phyloP scores from a whole-genome alignment of 805 yeast species.

The Grigorovia humatica region DNA sequence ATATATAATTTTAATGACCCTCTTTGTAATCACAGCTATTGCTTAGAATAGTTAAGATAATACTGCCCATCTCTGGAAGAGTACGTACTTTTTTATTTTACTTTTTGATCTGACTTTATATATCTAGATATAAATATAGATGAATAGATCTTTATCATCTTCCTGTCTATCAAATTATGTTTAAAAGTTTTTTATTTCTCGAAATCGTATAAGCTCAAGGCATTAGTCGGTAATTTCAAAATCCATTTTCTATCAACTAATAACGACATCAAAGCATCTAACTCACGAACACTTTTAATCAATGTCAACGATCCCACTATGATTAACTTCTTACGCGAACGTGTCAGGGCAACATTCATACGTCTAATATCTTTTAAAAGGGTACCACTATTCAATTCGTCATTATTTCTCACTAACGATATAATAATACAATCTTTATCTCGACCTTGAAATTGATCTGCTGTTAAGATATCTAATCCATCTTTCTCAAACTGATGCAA shows the following conservation, averaged over 20 bases:
- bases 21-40: too few relatives aligned
- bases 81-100: too few relatives aligned
- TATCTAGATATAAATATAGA: too few relatives aligned
- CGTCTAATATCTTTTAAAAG: constrained; percentile 82
- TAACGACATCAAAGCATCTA: constrained; percentile 46
- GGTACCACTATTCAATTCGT: constrained; percentile 56
- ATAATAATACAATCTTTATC: constrained; percentile 88
- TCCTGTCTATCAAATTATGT: too few relatives aligned
- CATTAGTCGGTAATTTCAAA: constrained; percentile 41
- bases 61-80: too few relatives aligned
- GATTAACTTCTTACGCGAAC: constrained; percentile 76
- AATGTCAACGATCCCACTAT: constrained; percentile 72
- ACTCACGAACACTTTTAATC: constrained; percentile 14
- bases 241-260: constrained; percentile 54
- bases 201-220: constrained; percentile 31
- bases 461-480: constrained; percentile 73
- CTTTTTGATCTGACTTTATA: too few relatives aligned
- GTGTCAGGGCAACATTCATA: constrained; percentile 86
- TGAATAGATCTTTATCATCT: too few relatives aligned
- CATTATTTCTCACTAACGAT: constrained; percentile 79
- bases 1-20: background rate
- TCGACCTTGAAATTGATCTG: constrained; percentile 92
- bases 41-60: too few relatives aligned
- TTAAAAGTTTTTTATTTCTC: background rate
- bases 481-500: constrained; percentile 15